phyloP scores from a whole-genome alignment of 331 rosid genomes.

The Malus hybrid region DNA sequence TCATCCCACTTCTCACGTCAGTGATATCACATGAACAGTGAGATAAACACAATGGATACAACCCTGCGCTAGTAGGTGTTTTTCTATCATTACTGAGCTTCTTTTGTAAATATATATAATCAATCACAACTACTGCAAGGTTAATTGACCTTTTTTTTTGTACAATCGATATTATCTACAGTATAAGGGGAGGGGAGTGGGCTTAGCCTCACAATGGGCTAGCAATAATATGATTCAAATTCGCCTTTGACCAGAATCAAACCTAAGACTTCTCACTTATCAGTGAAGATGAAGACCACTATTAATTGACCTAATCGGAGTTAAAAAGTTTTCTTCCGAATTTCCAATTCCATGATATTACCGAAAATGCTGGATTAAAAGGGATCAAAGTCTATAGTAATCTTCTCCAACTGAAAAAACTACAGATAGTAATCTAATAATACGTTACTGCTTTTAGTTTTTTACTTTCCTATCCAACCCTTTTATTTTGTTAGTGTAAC shows the following conservation, averaged over 20 bases:
- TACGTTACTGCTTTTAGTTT: not conserved
- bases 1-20: not conserved
- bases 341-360: not conserved
- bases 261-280: too few relatives aligned
- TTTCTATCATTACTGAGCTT: not conserved
- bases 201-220: too few relatives aligned
- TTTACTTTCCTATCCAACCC: not conserved
- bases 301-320: not conserved
- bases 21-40: not conserved
- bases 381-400: not conserved
- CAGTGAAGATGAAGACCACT: too few relatives aligned
- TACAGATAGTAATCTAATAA: not conserved
- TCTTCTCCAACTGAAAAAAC: not conserved
- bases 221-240: too few relatives aligned
- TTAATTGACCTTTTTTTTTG: too few relatives aligned
- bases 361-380: not conserved
- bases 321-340: not conserved
- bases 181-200: too few relatives aligned
- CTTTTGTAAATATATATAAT: too few relatives aligned
- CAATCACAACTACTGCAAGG: not conserved
- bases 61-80: not conserved
- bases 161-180: too few relatives aligned
- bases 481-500: not conserved
- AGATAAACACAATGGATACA: not conserved
- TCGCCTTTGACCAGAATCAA: too few relatives aligned